Conservation (phyloP, 805 yeast genomes). For the Kuraishia hungarica region DNA sequence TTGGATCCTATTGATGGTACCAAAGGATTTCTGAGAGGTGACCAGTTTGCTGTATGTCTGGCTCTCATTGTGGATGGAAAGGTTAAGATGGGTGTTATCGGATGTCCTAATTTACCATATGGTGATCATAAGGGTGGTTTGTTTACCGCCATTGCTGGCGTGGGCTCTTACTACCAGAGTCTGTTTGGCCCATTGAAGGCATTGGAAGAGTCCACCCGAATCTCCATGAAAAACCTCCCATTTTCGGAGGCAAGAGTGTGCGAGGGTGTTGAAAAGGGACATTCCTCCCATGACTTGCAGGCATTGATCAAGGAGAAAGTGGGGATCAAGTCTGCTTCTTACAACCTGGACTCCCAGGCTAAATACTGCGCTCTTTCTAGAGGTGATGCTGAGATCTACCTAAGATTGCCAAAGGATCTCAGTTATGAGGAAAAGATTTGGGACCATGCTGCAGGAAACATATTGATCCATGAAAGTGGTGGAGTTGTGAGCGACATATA, state of each 20-base stretch:
- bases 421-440: constrained; percentile 89
- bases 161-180: constrained; percentile 55
- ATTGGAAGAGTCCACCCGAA: constrained; percentile 27
- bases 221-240: constrained; percentile 41
- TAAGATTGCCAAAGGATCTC: constrained; percentile 74
- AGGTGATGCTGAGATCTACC: constrained; percentile 88
- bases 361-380: constrained; percentile 87
- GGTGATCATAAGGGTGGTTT: constrained; percentile 56
- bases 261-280: constrained; percentile 95
- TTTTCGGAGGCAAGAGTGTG: constrained; percentile 55
- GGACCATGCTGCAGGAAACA: constrained; percentile 98
- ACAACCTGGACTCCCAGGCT: constrained; percentile 91
- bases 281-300: constrained; percentile 87
- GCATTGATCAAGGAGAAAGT: constrained; percentile 58
- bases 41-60: constrained; percentile 93
- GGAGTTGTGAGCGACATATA: constrained; percentile 82
- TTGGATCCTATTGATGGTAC: constrained; percentile 98
- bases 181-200: constrained; percentile 29
- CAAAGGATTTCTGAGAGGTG: constrained; percentile 91
- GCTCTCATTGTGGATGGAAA: constrained; percentile 82
- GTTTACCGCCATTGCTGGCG: constrained; percentile 58
- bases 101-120: constrained; percentile 83
- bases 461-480: constrained; percentile 83
- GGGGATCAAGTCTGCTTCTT: constrained; percentile 46
- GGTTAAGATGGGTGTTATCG: constrained; percentile 86